phyloP scores from a whole-genome alignment of 176 grass and related monocot species.

The Raddia guianensis region DNA sequence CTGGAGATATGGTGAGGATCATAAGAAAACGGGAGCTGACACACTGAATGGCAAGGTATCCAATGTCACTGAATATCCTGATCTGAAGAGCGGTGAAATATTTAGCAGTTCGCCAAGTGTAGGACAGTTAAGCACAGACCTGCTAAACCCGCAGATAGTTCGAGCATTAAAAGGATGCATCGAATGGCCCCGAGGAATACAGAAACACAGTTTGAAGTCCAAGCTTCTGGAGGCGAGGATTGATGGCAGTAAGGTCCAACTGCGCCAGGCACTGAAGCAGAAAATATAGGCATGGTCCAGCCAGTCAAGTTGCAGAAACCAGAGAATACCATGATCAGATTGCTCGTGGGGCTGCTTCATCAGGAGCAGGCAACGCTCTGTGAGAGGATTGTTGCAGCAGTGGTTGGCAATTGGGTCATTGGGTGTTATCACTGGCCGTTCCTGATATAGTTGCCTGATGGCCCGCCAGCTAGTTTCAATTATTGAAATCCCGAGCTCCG shows the following conservation, averaged over 20 bases:
- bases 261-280: constrained; percentile 66
- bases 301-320: not conserved
- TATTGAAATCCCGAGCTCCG: constrained; percentile 11
- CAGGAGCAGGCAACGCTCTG: constrained; percentile 7
- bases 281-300: constrained; percentile 51
- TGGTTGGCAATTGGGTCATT: not conserved
- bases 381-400: constrained; percentile 3
- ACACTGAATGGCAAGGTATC: constrained; percentile 51
- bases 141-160: constrained; percentile 50
- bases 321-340: constrained; percentile 3
- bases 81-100: constrained; percentile 46
- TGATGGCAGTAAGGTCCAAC: constrained; percentile 58
- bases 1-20: constrained; percentile 52
- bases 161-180: constrained; percentile 54
- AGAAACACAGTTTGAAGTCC: constrained; percentile 67
- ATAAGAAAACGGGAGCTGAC: constrained; percentile 52
- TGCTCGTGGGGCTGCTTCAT: constrained; percentile 7
- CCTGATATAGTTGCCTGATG: not conserved
- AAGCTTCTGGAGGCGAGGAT: constrained; percentile 63
- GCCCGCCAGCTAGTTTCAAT: not conserved
- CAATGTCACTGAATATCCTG: constrained; percentile 39
- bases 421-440: constrained; percentile 3
- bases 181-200: constrained; percentile 56
- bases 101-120: constrained; percentile 46
- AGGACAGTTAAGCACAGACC: constrained; percentile 58